These are phyloP conservation scores for Ascomycota sp. DNA, from an alignment of 2,329 filamentous ascomycete genomes.

Conservation along the genomic window DNA sequence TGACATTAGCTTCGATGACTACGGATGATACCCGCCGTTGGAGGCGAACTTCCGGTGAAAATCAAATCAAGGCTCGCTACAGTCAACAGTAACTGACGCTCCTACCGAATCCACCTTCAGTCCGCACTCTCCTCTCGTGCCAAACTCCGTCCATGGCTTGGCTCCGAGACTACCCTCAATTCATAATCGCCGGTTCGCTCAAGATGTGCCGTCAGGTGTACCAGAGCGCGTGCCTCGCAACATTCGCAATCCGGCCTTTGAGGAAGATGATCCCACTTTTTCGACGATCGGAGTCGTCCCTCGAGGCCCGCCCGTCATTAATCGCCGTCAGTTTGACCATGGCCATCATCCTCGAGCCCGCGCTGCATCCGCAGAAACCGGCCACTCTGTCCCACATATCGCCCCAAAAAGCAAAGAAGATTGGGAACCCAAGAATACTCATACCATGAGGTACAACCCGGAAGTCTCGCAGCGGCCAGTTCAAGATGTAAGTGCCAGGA, in stretches of 20 bases:
- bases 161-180: conserved; percentile 39
- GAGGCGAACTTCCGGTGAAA: conserved; percentile 20
- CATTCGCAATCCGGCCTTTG: conserved; percentile 10
- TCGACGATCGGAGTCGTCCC: conserved; percentile 40
- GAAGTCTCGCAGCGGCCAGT: conserved; percentile 3
- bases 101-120: conserved; percentile 37
- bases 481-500: conserved; percentile 6
- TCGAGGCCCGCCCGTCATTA: conserved; percentile 35
- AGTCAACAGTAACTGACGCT: conserved; percentile 21
- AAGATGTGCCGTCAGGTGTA: conserved; percentile 17
- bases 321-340: conserved; percentile 24
- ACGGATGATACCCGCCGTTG: conserved; percentile 12
- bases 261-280: conserved; percentile 14
- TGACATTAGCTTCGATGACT: conserved; percentile 9
- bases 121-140: conserved; percentile 32
- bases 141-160: conserved; percentile 29
- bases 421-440: conserved; percentile 8
- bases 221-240: conserved; percentile 2
- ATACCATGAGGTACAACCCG: conserved; percentile 2
- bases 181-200: conserved; percentile 23
- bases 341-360: conserved; percentile 8
- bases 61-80: conserved; percentile 30
- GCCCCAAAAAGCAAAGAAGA: too few relatives aligned
- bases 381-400: conserved; percentile 1
- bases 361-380: conserved; percentile 3